A percentile compares a stretch with the other conserved stretches of the same genome.
Conservation (phyloP, 768 basidiomycete genomes). For the Podaxis sp. region DNA sequence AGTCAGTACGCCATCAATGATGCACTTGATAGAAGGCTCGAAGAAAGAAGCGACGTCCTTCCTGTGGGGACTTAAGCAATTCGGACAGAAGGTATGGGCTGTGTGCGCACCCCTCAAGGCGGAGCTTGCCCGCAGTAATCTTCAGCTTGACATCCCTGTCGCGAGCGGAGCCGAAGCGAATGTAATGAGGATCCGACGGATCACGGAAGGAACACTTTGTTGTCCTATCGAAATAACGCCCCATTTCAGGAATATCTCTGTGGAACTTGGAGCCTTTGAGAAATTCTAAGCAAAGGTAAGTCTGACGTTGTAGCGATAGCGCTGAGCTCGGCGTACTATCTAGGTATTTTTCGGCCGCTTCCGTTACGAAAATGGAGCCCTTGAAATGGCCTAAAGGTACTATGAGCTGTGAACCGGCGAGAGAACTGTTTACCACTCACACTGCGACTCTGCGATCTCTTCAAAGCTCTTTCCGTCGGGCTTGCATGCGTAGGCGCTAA, state of each 20-base stretch:
- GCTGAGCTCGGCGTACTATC: conserved; percentile 20
- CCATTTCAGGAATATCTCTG: conserved; percentile 34
- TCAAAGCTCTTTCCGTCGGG: conserved; percentile 26
- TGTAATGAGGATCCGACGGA: conserved; percentile 31
- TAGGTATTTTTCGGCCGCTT: conserved; percentile 29
- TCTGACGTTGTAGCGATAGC: neutral
- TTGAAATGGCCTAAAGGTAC: conserved; percentile 32
- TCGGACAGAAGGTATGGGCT: too few relatives aligned
- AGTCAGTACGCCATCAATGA: conserved; percentile 20
- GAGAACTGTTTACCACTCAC: conserved; percentile 18
- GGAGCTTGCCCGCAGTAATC: conserved; percentile 40
- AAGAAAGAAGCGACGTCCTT: conserved; percentile 21
- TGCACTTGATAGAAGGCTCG: conserved; percentile 27
- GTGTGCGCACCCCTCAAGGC: conserved; percentile 26
- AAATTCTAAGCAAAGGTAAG: conserved; percentile 21
- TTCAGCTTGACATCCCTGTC: conserved; percentile 31
- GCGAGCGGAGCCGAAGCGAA: conserved; percentile 35
- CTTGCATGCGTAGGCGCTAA: conserved; percentile 41
- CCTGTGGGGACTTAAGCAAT: neutral
- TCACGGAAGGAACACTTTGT: conserved; percentile 38
- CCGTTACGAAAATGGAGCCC: conserved; percentile 45
- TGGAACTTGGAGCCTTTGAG: conserved; percentile 32
- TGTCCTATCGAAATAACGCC: conserved; percentile 35
- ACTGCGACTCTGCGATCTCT: conserved; percentile 39
- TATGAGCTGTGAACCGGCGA: neutral